phyloP scores from a whole-genome alignment of 805 yeast genomes.

The Myxozyma udenii region DNA sequence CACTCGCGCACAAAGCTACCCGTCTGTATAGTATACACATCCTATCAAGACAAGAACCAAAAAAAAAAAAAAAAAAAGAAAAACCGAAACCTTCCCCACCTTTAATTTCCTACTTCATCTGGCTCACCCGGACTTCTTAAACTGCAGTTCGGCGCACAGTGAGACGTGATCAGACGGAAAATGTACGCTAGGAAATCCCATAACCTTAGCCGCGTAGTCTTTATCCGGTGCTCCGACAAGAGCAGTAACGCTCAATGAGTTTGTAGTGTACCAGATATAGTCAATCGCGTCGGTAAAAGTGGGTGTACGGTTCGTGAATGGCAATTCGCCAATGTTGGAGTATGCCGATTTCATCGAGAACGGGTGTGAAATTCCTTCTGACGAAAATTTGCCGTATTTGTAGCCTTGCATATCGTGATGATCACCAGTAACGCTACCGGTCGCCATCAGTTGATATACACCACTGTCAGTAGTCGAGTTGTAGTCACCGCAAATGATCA shows the following conservation, averaged over 20 bases:
- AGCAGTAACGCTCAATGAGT: constrained; percentile 77
- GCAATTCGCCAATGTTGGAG: constrained; percentile 78
- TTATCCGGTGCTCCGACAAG: constrained; percentile 79
- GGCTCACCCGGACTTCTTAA: constrained; percentile 8
- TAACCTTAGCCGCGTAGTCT: constrained; percentile 67
- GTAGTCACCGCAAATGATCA: constrained; percentile 91
- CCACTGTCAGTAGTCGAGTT: constrained; percentile 86
- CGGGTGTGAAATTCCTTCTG: constrained; percentile 78
- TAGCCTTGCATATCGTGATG: constrained; percentile 82
- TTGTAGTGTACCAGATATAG: constrained; percentile 90
- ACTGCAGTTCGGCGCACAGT: constrained; percentile 25
- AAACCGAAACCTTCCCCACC: background rate
- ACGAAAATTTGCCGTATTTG: constrained; percentile 87
- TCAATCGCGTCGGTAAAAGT: constrained; percentile 90
- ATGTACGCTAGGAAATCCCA: constrained; percentile 92
- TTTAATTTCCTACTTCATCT: background rate
- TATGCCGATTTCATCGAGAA: constrained; percentile 84
- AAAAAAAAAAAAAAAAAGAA: background rate
- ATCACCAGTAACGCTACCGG: constrained; percentile 62
- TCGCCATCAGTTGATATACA: constrained; percentile 82
- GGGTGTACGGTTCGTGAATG: constrained; percentile 93
- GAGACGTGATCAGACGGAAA: constrained; percentile 51
- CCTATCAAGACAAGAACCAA: too few species aligned
- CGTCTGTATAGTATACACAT: too few species aligned
- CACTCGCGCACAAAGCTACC: too few species aligned